Base-by-base conservation (phyloP, 1,284 basidiomycete genomes). In the Microstroma glucosiphilum region DNA sequence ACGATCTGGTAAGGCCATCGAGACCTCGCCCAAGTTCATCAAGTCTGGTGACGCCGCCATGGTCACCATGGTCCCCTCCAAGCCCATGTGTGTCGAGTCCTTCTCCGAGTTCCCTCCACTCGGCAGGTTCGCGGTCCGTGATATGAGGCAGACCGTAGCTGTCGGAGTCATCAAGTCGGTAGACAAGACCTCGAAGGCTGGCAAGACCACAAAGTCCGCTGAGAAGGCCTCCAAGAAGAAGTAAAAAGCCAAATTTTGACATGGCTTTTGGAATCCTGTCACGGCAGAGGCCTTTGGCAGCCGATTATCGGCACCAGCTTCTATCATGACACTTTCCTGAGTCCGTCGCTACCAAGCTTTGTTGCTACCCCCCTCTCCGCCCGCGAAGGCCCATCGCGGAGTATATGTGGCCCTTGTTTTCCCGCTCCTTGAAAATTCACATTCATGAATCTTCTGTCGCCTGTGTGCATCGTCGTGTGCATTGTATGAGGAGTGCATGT, bases 101-200 rank as follows among this genome's bases (percentile, higher is more conserved):
- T 97, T 96, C 88, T 87, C 88, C 80, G 90, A 92, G 83, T 98
- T 97, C 86, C 94, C 94, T 76, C 94, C 96, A 83, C 89, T 99
- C 71, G 96, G 96, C 84, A 94, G 96, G 83, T 98, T 97, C 84
- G 84, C 83, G 69, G 83, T 84, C 76, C 82, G 84, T 77, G 83
- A 82, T 77, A 81, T 82, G 80, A 71, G 81, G 55, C 78, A 79
- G 69, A 78, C 76, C 59, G 75, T 78, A 59, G 90, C 90, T 77
- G 91, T 93, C 80, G 90, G 91, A 87, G 91, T 93, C 85, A 94
- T 96, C 90, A 89, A 92, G 82, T 15, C 60, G 25, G 68, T 71
- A 49, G 63, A 65, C 30, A 68, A 65, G 64, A 60, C 43, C 3
- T 48, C 43, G 43, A 48, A 48, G 43, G 43, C 17, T 3, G 51